Conservation (phyloP, 2,329 filamentous ascomycete species). For the Dactylellina leptospora region DNA sequence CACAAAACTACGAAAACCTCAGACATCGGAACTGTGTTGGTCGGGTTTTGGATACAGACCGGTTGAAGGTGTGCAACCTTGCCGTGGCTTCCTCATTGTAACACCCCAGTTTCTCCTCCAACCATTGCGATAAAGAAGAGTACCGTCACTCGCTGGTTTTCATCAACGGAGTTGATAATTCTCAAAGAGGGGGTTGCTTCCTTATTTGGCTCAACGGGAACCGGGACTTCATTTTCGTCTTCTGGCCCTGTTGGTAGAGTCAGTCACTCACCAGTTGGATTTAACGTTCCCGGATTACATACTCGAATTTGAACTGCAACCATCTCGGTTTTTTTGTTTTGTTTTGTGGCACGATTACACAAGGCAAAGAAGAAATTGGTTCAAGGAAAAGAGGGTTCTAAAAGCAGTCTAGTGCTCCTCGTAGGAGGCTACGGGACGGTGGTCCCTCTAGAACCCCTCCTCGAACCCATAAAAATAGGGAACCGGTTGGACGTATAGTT, state of each 20-base stretch:
- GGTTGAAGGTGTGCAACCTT: conserved; percentile 40
- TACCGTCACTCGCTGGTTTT: conserved; percentile 2
- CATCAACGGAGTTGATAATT: background rate
- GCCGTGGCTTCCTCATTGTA: conserved; percentile 2
- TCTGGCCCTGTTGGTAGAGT: background rate
- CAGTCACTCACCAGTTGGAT: conserved; percentile 13
- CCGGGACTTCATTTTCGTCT: conserved; percentile 6
- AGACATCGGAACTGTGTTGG: conserved; percentile 36
- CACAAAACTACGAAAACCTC: conserved; percentile 39
- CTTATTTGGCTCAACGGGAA: conserved; percentile 4
- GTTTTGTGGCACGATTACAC: conserved; percentile 40
- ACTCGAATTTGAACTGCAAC: conserved; percentile 40
- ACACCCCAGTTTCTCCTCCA: conserved; percentile 29
- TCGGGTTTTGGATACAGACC: conserved; percentile 19
- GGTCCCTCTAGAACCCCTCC: conserved; percentile 22
- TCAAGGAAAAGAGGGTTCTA: conserved; percentile 11
- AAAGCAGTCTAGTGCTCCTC: conserved; percentile 32
- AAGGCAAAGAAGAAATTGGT: conserved; percentile 1
- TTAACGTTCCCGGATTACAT: conserved; percentile 20
- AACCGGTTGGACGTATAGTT: conserved; percentile 25
- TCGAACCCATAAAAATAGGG: conserved; percentile 25
- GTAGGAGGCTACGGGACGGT: conserved; percentile 47
- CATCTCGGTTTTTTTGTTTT: conserved; percentile 33
- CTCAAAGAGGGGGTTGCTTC: background rate
- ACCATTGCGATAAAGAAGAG: conserved; percentile 31